Conservation (phyloP, 176 grass and related monocot genomes). For the Oropetium thomaeum region DNA sequence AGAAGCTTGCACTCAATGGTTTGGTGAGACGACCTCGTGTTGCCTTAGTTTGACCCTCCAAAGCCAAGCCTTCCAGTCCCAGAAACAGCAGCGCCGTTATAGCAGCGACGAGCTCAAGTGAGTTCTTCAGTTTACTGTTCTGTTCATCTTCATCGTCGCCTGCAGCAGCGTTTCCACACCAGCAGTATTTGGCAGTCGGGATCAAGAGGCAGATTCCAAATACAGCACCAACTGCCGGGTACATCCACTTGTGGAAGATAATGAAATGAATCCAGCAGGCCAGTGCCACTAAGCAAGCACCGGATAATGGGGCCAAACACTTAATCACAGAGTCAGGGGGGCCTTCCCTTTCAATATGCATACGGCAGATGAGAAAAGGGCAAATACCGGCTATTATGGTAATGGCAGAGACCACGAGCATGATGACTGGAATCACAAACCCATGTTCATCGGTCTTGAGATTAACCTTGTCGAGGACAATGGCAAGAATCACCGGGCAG, state of each 20-base stretch:
- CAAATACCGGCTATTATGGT: not conserved
- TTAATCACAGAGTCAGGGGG: not conserved
- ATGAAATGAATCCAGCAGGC: conserved; percentile 3
- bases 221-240: not conserved
- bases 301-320: not conserved
- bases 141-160: too few species aligned
- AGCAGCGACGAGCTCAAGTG: not conserved
- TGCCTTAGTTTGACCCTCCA: not conserved
- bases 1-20: not conserved
- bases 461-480: not conserved
- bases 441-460: not conserved
- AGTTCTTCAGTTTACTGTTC: not conserved
- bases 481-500: conserved; percentile 16
- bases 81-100: conserved; percentile 7
- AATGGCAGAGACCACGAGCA: not conserved
- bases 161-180: not conserved
- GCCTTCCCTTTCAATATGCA: not conserved
- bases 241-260: not conserved
- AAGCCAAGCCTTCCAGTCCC: conserved; percentile 5
- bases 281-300: not conserved
- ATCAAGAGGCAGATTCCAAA: not conserved
- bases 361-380: not conserved
- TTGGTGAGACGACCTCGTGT: not conserved
- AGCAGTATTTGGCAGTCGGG: not conserved
- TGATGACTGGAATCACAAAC: not conserved